A percentile compares a stretch with the other conserved stretches of the same genome.
These are phyloP conservation scores for Xylaria longipes DNA, from an alignment of 495 filamentous ascomycete species.

Conservation along the genomic window DNA sequence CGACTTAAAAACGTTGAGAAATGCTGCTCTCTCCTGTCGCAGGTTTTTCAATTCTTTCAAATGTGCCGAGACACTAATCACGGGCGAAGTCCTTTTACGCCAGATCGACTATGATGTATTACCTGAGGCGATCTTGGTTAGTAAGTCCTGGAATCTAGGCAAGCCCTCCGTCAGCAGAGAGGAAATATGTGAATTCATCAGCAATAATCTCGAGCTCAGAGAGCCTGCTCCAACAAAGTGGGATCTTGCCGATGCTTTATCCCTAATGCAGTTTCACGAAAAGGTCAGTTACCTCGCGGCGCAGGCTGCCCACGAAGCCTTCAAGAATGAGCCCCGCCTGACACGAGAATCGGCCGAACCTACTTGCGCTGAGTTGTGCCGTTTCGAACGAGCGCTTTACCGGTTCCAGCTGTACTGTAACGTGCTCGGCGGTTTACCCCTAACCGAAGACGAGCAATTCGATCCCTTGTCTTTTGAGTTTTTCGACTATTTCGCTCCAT, in stretches of 20 bases:
- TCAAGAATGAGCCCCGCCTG: not conserved
- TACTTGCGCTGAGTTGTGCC: slow-evolving; percentile 1
- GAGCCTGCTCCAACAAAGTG: slow-evolving; percentile 1
- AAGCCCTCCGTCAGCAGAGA: too few relatives aligned
- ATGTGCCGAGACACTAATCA: slow-evolving; percentile 5
- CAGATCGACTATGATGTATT: slow-evolving; percentile 20
- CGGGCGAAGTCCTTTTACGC: slow-evolving; percentile 8
- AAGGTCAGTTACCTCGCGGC: slow-evolving; percentile 11
- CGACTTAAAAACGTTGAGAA: slow-evolving; percentile 9
- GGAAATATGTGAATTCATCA: not conserved
- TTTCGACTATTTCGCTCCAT: slow-evolving; percentile 7
- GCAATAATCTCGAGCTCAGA: not conserved
- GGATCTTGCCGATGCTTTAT: slow-evolving; percentile 21
- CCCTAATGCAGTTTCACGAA: slow-evolving; percentile 11
- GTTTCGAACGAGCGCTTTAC: slow-evolving; percentile 35
- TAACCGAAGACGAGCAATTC: not conserved
- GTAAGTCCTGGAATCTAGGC: slow-evolving; percentile 6
- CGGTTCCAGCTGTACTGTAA: slow-evolving; percentile 40
- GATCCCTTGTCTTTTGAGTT: not conserved
- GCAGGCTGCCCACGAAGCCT: not conserved
- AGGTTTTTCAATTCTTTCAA: slow-evolving; percentile 14
- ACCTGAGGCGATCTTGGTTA: slow-evolving; percentile 17
- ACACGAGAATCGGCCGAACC: not conserved
- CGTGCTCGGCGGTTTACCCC: slow-evolving; percentile 25
- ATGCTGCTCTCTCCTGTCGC: slow-evolving; percentile 13